These are phyloP conservation scores for Colletotrichum navitas DNA, from an alignment of 2,329 filamentous ascomycete genomes.

Conservation along the genomic window DNA sequence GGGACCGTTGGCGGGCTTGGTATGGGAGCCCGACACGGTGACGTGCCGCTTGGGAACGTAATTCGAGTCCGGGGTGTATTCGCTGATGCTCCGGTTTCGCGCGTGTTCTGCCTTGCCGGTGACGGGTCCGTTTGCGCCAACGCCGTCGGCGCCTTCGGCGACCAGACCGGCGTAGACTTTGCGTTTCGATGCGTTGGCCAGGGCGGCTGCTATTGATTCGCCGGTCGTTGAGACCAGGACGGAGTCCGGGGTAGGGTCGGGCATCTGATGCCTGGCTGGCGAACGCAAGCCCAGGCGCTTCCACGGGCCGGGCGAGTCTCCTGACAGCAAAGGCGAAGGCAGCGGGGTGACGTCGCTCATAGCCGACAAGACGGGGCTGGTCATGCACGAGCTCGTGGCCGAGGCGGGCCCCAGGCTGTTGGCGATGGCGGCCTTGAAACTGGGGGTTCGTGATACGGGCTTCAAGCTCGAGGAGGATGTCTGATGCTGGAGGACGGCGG, in stretches of 20 bases:
- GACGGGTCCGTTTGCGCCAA: constrained; percentile 44
- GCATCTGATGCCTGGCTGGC: constrained; percentile 60
- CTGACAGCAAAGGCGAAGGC: constrained; percentile 78
- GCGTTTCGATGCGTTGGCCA: constrained; percentile 67
- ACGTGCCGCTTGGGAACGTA: constrained; percentile 78
- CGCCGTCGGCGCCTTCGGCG: constrained; percentile 47
- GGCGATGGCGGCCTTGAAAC: constrained; percentile 68
- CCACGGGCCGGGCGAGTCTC: constrained; percentile 77
- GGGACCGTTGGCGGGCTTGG: constrained; percentile 54
- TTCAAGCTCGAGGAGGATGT: constrained; percentile 60
- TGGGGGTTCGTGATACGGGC: constrained; percentile 70
- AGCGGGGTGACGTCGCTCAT: constrained; percentile 85
- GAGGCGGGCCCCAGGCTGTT: constrained; percentile 64
- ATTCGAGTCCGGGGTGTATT: constrained; percentile 82
- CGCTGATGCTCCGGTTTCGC: constrained; percentile 87
- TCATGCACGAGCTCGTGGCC: constrained; percentile 74
- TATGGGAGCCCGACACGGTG: constrained; percentile 76
- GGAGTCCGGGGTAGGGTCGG: constrained; percentile 56
- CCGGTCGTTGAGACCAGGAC: constrained; percentile 64
- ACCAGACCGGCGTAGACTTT: constrained; percentile 67
- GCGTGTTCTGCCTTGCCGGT: constrained; percentile 46
- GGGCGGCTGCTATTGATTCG: constrained; percentile 64
- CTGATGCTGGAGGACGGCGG: constrained; percentile 53
- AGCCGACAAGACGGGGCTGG: constrained; percentile 79
- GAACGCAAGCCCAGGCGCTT: constrained; percentile 64